phyloP scores from a whole-genome alignment of 805 yeast species.

The Starmerella roubikii region DNA sequence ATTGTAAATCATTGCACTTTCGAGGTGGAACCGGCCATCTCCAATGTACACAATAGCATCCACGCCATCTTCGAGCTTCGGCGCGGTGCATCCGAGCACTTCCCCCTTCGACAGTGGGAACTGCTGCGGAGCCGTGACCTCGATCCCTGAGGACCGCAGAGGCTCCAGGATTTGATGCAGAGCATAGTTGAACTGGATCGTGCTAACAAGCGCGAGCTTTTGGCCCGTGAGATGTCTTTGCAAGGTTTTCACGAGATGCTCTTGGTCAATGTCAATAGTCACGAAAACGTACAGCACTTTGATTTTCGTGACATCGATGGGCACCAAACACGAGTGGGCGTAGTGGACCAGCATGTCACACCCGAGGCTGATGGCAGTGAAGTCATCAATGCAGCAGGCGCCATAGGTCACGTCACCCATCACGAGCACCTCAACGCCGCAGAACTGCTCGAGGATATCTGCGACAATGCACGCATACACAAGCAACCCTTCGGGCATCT shows the following conservation, averaged over 20 bases:
- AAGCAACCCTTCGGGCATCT: conserved; percentile 93
- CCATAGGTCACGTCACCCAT: conserved; percentile 99
- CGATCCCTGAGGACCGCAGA: conserved; percentile 32
- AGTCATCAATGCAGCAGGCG: conserved; percentile 96
- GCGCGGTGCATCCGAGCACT: conserved; percentile 91
- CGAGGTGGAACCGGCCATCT: conserved; percentile 92
- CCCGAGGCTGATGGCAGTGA: conserved; percentile 78
- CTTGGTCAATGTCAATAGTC: conserved; percentile 76
- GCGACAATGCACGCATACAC: conserved; percentile 81
- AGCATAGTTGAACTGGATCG: conserved; percentile 93
- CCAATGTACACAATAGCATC: conserved; percentile 85
- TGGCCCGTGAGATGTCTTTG: conserved; percentile 56
- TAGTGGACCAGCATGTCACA: conserved; percentile 93
- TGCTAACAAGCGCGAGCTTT: conserved; percentile 75
- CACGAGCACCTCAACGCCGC: conserved; percentile 71
- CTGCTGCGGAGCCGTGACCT: conserved; percentile 75
- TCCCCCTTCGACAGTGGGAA: conserved; percentile 91
- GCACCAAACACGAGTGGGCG: conserved; percentile 94
- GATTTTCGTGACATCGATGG: conserved; percentile 80
- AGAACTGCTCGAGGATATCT: conserved; percentile 85
- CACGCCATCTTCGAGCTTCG: conserved; percentile 42
- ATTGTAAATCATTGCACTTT: conserved; percentile 93
- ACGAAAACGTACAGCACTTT: conserved; percentile 93
- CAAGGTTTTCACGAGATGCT: conserved; percentile 66
- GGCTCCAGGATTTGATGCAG: conserved; percentile 62